Evolutionary conservation across 148 eudicot genomes (phyloP).

Genomic region (Silene uniflora): DNA sequence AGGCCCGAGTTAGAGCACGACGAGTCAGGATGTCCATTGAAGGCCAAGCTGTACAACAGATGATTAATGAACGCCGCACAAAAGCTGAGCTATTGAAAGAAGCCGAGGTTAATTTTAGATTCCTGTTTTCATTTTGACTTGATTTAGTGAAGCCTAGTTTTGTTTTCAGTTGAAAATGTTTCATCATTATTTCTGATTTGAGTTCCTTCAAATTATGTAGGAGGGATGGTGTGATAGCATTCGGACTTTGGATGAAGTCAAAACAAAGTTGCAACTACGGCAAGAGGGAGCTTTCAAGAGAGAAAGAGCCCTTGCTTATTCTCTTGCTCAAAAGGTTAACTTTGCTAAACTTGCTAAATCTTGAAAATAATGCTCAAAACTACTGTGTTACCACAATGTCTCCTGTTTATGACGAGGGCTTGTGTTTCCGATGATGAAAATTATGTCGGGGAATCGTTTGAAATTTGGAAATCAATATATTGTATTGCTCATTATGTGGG

Average conservation of each 20-base stretch:
- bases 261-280: constrained; percentile 79
- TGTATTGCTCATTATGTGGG: no score
- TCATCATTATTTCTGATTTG: neutral
- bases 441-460: no score
- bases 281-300: constrained; percentile 92
- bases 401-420: neutral
- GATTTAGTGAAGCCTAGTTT: neutral
- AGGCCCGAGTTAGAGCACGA: constrained; percentile 90
- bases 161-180: neutral
- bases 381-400: no score
- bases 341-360: neutral
- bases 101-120: constrained; percentile 57
- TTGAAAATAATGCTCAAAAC: neutral
- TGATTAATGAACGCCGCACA: constrained; percentile 59
- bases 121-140: neutral
- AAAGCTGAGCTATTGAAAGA: constrained; percentile 60
- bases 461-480: no score
- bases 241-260: constrained; percentile 71
- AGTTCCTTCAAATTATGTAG: constrained; percentile 30
- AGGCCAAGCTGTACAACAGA: constrained; percentile 81
- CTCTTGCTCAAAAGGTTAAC: constrained; percentile 78
- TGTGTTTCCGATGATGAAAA: neutral
- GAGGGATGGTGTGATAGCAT: constrained; percentile 98
- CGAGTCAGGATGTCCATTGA: constrained; percentile 91
- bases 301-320: constrained; percentile 91